Evolutionary conservation across 2,329 filamentous ascomycete species (phyloP).

Genomic region (Parastagonospora nodorum): DNA sequence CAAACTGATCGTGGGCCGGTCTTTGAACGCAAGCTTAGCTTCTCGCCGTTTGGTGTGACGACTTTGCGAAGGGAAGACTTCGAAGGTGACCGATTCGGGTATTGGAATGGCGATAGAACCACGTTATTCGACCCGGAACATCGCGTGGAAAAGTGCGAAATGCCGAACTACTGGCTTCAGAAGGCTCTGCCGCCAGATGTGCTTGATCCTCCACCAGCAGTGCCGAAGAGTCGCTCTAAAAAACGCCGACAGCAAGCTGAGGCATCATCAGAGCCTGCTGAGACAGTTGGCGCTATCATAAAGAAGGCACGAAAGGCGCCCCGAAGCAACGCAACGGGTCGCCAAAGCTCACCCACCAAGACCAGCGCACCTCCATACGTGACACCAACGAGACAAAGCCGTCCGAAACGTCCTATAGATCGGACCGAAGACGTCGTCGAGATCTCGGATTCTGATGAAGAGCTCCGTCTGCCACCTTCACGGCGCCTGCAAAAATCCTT

Average conservation of each 20-base stretch:
- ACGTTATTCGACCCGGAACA: constrained; percentile 38
- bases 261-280: background rate
- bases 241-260: constrained; percentile 18
- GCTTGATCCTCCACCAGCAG: constrained; percentile 19
- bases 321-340: background rate
- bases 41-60: constrained; percentile 41
- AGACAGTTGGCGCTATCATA: background rate
- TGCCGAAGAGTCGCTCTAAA: constrained; percentile 8
- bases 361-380: background rate
- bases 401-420: background rate
- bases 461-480: background rate
- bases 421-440: constrained; percentile 4
- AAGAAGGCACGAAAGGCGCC: constrained; percentile 5
- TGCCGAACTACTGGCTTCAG: constrained; percentile 41
- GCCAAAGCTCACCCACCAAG: background rate
- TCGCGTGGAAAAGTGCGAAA: constrained; percentile 41
- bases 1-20: constrained; percentile 18
- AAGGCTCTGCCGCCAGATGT: constrained; percentile 33
- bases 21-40: constrained; percentile 43
- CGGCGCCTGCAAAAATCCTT: background rate
- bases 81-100: constrained; percentile 32
- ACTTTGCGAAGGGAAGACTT: constrained; percentile 33
- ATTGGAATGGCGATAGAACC: constrained; percentile 21
- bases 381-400: background rate
- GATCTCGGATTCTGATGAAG: constrained; percentile 12